These are phyloP conservation scores for Xylaria nigripes DNA, from an alignment of 495 filamentous ascomycete species.

Conservation along the genomic window DNA sequence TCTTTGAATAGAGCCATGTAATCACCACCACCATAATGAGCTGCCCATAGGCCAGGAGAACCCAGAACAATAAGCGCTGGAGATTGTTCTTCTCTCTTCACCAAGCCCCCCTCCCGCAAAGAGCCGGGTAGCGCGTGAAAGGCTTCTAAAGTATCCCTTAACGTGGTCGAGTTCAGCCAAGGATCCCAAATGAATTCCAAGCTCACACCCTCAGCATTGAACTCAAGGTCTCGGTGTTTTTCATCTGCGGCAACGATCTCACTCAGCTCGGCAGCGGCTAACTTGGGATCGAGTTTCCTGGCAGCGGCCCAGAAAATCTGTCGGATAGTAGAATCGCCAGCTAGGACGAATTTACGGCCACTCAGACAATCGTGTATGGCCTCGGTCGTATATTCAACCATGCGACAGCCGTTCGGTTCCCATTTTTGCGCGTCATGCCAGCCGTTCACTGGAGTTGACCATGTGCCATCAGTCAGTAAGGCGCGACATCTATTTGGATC, in stretches of 20 bases:
- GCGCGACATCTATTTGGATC: slow-evolving; percentile 51
- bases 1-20: slow-evolving; percentile 40
- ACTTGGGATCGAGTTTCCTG: slow-evolving; percentile 37
- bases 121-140: slow-evolving; percentile 16
- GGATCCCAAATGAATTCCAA: slow-evolving; percentile 56
- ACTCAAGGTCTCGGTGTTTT: slow-evolving; percentile 40
- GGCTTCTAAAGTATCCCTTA: slow-evolving; percentile 33
- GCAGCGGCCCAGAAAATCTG: slow-evolving; percentile 53
- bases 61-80: slow-evolving; percentile 40
- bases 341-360: slow-evolving; percentile 43
- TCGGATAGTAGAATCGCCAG: slow-evolving; percentile 51
- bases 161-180: slow-evolving; percentile 46
- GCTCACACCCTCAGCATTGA: slow-evolving; percentile 30
- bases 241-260: slow-evolving; percentile 18
- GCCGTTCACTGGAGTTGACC: slow-evolving; percentile 27
- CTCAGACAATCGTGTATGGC: slow-evolving; percentile 42
- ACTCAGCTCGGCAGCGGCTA: slow-evolving; percentile 25
- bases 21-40: slow-evolving; percentile 40
- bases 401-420: slow-evolving; percentile 53
- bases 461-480: slow-evolving; percentile 44
- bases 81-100: slow-evolving; percentile 11
- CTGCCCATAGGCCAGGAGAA: slow-evolving; percentile 49
- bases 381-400: slow-evolving; percentile 43
- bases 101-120: background rate
- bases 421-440: slow-evolving; percentile 30